A percentile compares a stretch with the other conserved stretches of the same genome.
phyloP scores from a whole-genome alignment of 768 basidiomycete genomes.

The Termitomyces sp. region DNA sequence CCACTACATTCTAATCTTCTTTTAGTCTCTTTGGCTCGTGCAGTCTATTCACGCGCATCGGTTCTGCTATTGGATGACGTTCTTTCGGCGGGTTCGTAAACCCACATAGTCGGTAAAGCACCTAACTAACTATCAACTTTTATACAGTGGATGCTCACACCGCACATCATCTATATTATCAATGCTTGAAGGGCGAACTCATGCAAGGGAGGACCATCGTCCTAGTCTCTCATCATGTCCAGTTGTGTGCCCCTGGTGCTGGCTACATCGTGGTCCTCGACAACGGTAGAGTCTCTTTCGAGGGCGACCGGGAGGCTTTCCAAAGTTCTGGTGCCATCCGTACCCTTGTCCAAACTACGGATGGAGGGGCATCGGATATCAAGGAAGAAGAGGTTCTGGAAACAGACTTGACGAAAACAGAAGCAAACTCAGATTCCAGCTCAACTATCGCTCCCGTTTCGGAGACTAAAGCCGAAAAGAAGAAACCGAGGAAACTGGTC shows the following conservation, averaged over 20 bases:
- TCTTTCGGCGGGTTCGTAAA: slow-evolving; percentile 40
- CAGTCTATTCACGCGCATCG: slow-evolving; percentile 85
- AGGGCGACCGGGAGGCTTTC: slow-evolving; percentile 64
- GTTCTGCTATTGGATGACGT: slow-evolving; percentile 85
- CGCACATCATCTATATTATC: slow-evolving; percentile 78
- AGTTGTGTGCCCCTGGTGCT: slow-evolving; percentile 78
- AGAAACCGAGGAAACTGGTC: slow-evolving; percentile 72
- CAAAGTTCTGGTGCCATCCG: slow-evolving; percentile 60
- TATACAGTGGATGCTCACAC: slow-evolving; percentile 83
- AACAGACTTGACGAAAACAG: slow-evolving; percentile 2
- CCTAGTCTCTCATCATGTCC: slow-evolving; percentile 93
- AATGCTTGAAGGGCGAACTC: slow-evolving; percentile 82
- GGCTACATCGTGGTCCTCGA: slow-evolving; percentile 80
- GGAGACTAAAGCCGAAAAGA: slow-evolving; percentile 37
- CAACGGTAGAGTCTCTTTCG: slow-evolving; percentile 73
- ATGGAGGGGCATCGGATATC: slow-evolving; percentile 15
- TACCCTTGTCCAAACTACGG: slow-evolving; percentile 58
- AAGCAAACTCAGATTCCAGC: slow-evolving; percentile 23
- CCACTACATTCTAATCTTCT: background rate
- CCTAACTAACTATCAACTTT: slow-evolving; percentile 1
- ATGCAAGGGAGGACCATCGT: slow-evolving; percentile 80
- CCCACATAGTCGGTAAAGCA: slow-evolving; percentile 13
- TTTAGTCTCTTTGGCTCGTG: slow-evolving; percentile 71
- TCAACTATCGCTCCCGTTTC: slow-evolving; percentile 22
- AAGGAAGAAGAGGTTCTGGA: slow-evolving; percentile 39